A percentile compares a stretch with the other conserved stretches of the same genome.
These are phyloP conservation scores for Botrytis cinerea DNA, from an alignment of 2,329 filamentous ascomycete genomes.

Conservation along the genomic window DNA sequence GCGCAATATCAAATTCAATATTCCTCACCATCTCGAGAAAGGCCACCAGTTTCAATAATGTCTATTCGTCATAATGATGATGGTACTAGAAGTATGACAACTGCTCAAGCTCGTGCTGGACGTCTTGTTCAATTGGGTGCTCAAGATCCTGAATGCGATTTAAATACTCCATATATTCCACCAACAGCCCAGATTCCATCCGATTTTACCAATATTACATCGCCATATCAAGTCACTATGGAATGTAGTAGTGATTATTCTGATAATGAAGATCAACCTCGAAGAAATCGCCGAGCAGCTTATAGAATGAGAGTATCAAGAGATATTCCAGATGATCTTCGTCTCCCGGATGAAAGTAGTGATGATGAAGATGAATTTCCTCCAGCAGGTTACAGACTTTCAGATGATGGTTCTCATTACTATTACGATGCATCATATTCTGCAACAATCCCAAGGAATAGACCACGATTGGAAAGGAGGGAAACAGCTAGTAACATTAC, in stretches of 20 bases:
- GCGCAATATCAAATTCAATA: slow-evolving; percentile 76
- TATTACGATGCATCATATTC: slow-evolving; percentile 4
- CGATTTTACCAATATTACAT: slow-evolving; percentile 52
- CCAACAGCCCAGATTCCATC: slow-evolving; percentile 57
- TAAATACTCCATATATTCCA: slow-evolving; percentile 25
- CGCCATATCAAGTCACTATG: slow-evolving; percentile 57
- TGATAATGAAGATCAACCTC: slow-evolving; percentile 45
- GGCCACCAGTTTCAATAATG: slow-evolving; percentile 45
- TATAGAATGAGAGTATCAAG: slow-evolving; percentile 52
- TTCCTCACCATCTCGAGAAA: slow-evolving; percentile 37
- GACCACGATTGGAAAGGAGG: not conserved
- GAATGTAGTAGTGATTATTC: slow-evolving; percentile 58
- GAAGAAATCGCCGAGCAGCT: slow-evolving; percentile 53
- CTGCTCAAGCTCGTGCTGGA: slow-evolving; percentile 48
- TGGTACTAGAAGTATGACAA: slow-evolving; percentile 52
- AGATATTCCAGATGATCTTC: slow-evolving; percentile 51
- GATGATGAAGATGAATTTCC: slow-evolving; percentile 21
- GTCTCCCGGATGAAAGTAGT: slow-evolving; percentile 31
- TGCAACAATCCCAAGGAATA: slow-evolving; percentile 31
- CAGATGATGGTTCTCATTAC: not conserved
- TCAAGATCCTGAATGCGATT: slow-evolving; percentile 44
- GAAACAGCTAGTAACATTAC: slow-evolving; percentile 41
- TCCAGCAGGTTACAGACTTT: not conserved
- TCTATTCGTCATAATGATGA: slow-evolving; percentile 57
- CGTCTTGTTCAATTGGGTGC: slow-evolving; percentile 48